These are phyloP conservation scores for Colletotrichum siamense DNA, from an alignment of 2,329 filamentous ascomycete species.

Conservation along the genomic window DNA sequence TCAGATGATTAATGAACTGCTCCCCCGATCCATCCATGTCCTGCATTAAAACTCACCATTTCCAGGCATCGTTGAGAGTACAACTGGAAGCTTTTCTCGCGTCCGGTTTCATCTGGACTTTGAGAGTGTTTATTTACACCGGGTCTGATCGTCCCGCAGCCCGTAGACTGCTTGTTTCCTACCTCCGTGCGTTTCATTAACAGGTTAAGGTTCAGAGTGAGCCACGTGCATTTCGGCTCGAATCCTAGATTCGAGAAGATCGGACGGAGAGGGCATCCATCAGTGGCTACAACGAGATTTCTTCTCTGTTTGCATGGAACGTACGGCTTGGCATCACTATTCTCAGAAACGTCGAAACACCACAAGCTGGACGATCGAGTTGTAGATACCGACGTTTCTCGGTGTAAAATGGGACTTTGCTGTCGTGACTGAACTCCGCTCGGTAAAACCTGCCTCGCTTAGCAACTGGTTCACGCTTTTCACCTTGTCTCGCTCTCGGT, in stretches of 20 bases:
- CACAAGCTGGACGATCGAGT: not conserved
- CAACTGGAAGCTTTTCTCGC: not conserved
- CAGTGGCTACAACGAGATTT: not conserved
- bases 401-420: accelerated
- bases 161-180: not conserved
- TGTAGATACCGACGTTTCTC: not conserved
- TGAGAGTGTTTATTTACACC: not conserved
- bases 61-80: not conserved
- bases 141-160: not conserved
- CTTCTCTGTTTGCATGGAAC: not conserved
- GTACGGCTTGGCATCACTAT: not conserved
- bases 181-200: not conserved
- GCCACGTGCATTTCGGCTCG: not conserved
- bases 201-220: not conserved
- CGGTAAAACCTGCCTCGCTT: not conserved
- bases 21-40: not conserved
- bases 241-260: not conserved
- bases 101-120: not conserved
- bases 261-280: not conserved
- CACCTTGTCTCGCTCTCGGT: not conserved
- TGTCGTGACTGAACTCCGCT: not conserved
- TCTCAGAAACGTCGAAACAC: not conserved
- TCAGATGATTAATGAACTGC: not conserved
- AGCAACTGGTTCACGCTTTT: not conserved
- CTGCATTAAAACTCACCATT: not conserved